These are phyloP conservation scores for Salix viminalis DNA, from an alignment of 345 rosid genomes.

Conservation along the genomic window DNA sequence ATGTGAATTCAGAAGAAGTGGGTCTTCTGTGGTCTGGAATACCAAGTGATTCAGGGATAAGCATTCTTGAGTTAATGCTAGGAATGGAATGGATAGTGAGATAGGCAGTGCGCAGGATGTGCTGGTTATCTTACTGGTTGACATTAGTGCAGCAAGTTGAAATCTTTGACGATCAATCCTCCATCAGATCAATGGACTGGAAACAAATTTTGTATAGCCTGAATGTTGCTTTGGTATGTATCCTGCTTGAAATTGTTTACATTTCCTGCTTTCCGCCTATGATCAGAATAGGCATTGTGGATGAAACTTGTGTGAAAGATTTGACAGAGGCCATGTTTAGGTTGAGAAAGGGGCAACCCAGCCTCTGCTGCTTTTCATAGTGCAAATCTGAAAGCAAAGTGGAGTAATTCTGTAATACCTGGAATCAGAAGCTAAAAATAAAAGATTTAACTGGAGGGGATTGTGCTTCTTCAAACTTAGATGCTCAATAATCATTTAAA, in stretches of 20 bases:
- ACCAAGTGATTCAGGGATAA: slow-evolving; percentile 16
- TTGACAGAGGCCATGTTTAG: not conserved
- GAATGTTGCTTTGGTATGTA: slow-evolving; percentile 15
- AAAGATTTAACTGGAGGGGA: not conserved
- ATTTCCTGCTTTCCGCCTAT: not conserved
- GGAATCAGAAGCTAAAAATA: not conserved
- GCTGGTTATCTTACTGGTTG: not conserved
- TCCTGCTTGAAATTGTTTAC: not conserved
- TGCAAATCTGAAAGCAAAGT: slow-evolving; percentile 1
- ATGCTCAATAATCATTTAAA: not conserved
- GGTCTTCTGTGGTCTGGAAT: slow-evolving; percentile 64
- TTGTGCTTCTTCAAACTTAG: not conserved
- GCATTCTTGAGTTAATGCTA: not conserved
- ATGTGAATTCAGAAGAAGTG: slow-evolving; percentile 45
- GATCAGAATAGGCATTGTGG: not conserved
- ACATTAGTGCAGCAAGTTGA: not conserved
- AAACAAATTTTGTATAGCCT: slow-evolving; percentile 7
- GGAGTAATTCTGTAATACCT: not conserved
- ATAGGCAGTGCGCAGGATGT: not conserved
- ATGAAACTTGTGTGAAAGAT: not conserved
- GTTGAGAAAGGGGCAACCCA: not conserved
- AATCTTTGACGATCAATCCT: not conserved
- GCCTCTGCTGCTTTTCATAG: not conserved
- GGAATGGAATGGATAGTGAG: slow-evolving; percentile 4
- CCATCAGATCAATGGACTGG: not conserved